A percentile compares a stretch with the other conserved stretches of the same genome.
Evolutionary conservation across 1,284 basidiomycete genomes (phyloP).

Genomic region (Kalmanozyma brasiliensis): DNA sequence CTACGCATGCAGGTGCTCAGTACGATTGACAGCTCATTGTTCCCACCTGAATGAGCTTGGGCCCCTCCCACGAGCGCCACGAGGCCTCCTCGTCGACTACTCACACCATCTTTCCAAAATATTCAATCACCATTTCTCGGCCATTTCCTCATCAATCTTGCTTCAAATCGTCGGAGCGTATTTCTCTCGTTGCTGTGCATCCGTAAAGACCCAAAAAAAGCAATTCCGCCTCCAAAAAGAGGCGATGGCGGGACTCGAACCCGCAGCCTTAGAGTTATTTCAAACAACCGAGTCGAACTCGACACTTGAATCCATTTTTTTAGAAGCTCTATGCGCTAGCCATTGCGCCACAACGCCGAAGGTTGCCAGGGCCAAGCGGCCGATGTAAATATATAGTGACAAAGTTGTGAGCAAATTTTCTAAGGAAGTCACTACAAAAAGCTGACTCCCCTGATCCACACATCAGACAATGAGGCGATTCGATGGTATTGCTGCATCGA

Average conservation of each 20-base stretch:
- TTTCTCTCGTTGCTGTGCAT: conserved; percentile 9
- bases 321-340: conserved; percentile 57
- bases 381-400: conserved; percentile 4
- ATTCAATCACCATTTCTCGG: conserved; percentile 3
- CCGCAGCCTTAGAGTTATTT: conserved; percentile 50
- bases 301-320: background rate
- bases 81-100: no score
- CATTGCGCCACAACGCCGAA: conserved; percentile 51
- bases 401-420: background rate
- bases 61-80: no score
- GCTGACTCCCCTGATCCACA: no score
- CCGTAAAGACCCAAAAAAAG: conserved; percentile 3
- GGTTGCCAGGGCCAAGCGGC: background rate
- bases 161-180: conserved; percentile 6
- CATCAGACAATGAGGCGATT: no score
- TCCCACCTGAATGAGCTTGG: no score
- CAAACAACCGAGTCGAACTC: background rate
- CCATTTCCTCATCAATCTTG: conserved; percentile 17
- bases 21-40: no score
- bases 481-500: no score
- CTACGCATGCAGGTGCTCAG: no score
- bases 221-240: conserved; percentile 7
- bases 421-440: no score
- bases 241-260: conserved; percentile 53
- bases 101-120: conserved; percentile 1